Percentiles rank a stretch among this genome's conserved stretches.
These are phyloP conservation scores for Camelina hispida DNA, from an alignment of 345 rosid species.

Conservation along the genomic window DNA sequence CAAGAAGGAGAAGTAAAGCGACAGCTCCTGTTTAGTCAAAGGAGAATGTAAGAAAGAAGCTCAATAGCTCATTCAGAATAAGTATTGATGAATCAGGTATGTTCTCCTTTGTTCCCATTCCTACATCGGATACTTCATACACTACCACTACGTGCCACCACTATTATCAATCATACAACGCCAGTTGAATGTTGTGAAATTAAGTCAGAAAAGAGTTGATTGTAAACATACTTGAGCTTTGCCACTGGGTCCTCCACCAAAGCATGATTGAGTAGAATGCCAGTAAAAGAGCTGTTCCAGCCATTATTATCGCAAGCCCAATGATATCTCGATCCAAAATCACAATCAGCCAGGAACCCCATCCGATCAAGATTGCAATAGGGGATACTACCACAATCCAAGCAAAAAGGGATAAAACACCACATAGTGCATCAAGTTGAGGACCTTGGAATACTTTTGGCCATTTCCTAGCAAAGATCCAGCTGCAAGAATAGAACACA, in stretches of 20 bases:
- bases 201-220: conserved; percentile 15
- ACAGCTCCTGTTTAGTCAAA: conserved; percentile 74
- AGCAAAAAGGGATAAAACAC: conserved; percentile 67
- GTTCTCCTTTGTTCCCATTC: conserved; percentile 16
- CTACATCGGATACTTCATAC: conserved; percentile 1
- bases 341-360: conserved; percentile 91
- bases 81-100: background rate
- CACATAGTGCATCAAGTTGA: conserved; percentile 78
- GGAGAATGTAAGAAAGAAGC: conserved; percentile 33
- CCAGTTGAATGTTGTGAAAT: background rate
- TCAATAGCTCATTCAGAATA: conserved; percentile 12
- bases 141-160: conserved; percentile 15
- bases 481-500: conserved; percentile 57
- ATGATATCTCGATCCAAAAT: conserved; percentile 80
- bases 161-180: background rate
- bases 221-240: conserved; percentile 84
- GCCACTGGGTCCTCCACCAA: conserved; percentile 99
- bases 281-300: conserved; percentile 91
- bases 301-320: conserved; percentile 97
- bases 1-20: conserved; percentile 95
- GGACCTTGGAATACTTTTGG: conserved; percentile 85
- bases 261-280: conserved; percentile 99
- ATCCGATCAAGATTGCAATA: conserved; percentile 70
- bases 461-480: conserved; percentile 99
- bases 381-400: conserved; percentile 92